Percentiles rank a stretch among this genome's conserved stretches.
Conservation (phyloP, 805 yeast genomes). For the Candida manassasensis region DNA sequence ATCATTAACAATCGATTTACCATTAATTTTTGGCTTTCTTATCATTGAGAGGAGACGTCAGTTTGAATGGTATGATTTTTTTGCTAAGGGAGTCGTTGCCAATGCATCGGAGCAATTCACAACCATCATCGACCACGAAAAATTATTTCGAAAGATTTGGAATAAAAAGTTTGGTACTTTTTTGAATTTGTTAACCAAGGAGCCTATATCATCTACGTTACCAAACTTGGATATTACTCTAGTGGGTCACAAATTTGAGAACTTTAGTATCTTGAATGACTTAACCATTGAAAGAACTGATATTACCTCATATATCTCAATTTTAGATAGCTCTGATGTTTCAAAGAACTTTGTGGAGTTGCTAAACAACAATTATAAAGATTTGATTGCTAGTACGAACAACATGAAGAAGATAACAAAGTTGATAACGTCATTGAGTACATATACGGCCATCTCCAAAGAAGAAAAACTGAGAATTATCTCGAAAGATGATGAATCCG, state of each 20-base stretch:
- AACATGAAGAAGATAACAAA: slow-evolving; percentile 33
- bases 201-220: slow-evolving; percentile 10
- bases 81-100: slow-evolving; percentile 33
- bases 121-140: slow-evolving; percentile 52
- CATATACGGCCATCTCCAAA: slow-evolving; percentile 20
- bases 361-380: slow-evolving; percentile 42
- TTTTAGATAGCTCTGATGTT: slow-evolving; percentile 19
- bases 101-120: slow-evolving; percentile 57
- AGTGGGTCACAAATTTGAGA: slow-evolving; percentile 15
- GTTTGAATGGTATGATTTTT: slow-evolving; percentile 49
- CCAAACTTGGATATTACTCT: slow-evolving; percentile 38
- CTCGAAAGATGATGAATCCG: slow-evolving; percentile 14
- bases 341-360: slow-evolving; percentile 31
- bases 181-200: slow-evolving; percentile 17
- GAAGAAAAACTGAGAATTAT: slow-evolving; percentile 15
- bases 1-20: slow-evolving; percentile 56
- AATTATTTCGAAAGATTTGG: slow-evolving; percentile 57
- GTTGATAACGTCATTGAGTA: slow-evolving; percentile 26
- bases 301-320: slow-evolving; percentile 23
- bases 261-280: slow-evolving; percentile 33
- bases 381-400: slow-evolving; percentile 36
- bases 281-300: slow-evolving; percentile 30
- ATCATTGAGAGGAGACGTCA: slow-evolving; percentile 58
- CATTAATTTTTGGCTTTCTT: slow-evolving; percentile 66
- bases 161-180: slow-evolving; percentile 51